A percentile compares a stretch with the other conserved stretches of the same genome.
These are phyloP conservation scores for Claviceps sp. DNA, from an alignment of 2,329 filamentous ascomycete species.

Conservation along the genomic window DNA sequence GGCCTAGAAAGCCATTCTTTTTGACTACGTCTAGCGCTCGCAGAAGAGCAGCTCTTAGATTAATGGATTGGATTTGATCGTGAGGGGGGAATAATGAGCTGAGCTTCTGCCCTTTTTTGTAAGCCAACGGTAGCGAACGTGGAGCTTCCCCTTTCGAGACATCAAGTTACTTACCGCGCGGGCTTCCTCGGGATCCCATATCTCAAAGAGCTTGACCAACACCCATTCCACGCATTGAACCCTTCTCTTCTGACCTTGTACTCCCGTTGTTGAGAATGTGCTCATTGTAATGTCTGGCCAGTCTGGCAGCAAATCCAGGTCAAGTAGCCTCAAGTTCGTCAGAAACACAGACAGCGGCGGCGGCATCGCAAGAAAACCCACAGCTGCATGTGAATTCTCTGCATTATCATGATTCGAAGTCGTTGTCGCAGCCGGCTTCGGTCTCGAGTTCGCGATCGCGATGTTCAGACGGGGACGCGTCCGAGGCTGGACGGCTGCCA, in stretches of 20 bases:
- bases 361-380: neutral
- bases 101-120: constrained; percentile 49
- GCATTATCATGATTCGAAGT: neutral
- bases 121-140: neutral
- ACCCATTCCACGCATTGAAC: constrained; percentile 80
- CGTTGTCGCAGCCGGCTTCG: neutral
- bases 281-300: constrained; percentile 65
- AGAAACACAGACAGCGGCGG: constrained; percentile 43
- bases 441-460: neutral
- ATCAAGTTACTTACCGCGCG: constrained; percentile 43
- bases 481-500: constrained; percentile 8
- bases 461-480: constrained; percentile 5
- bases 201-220: constrained; percentile 70
- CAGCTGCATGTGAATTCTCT: neutral
- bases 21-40: constrained; percentile 73
- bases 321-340: constrained; percentile 69
- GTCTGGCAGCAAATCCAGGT: constrained; percentile 61
- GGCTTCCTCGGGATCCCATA: constrained; percentile 71
- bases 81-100: constrained; percentile 81
- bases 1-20: constrained; percentile 69
- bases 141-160: too few species aligned
- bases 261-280: constrained; percentile 54
- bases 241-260: constrained; percentile 67
- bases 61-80: constrained; percentile 81
- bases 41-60: constrained; percentile 73